Conservation (phyloP, 2,329 filamentous ascomycete genomes). For the Dactylellina sp. region DNA sequence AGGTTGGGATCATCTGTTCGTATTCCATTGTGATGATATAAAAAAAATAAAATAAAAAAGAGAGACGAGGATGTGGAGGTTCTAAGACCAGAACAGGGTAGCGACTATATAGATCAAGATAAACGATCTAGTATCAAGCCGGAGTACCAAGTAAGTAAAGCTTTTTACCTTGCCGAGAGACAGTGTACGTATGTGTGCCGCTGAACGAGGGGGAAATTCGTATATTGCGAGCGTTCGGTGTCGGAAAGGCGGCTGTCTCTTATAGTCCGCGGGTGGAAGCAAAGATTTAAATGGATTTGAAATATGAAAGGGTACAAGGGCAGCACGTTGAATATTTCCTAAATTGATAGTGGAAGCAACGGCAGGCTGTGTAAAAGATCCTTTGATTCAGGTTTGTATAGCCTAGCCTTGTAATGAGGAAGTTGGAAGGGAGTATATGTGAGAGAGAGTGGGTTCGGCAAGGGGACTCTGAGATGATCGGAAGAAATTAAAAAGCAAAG, state of each 20-base stretch:
- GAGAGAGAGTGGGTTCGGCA: slow-evolving; percentile 38
- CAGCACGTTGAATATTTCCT: slow-evolving; percentile 49
- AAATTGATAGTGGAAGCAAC: slow-evolving; percentile 29
- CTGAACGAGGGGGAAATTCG: slow-evolving; percentile 32
- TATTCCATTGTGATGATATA: slow-evolving; percentile 45
- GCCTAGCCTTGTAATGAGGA: slow-evolving; percentile 36
- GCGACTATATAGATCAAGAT: slow-evolving; percentile 34
- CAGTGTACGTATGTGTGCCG: slow-evolving; percentile 40
- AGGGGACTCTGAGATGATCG: slow-evolving; percentile 35
- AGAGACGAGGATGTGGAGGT: slow-evolving; percentile 12
- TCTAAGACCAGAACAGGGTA: slow-evolving; percentile 26
- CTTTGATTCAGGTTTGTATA: slow-evolving; percentile 45
- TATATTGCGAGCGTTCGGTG: slow-evolving; percentile 19
- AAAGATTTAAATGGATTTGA: slow-evolving; percentile 43
- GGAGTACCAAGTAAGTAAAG: slow-evolving; percentile 22
- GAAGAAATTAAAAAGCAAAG: slow-evolving; percentile 50
- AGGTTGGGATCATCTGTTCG: slow-evolving; percentile 35
- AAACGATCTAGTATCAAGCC: slow-evolving; percentile 17
- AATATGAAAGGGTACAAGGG: slow-evolving; percentile 33
- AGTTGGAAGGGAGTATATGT: slow-evolving; percentile 28
- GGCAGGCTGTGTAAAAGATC: slow-evolving; percentile 38
- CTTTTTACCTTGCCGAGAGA: slow-evolving; percentile 36
- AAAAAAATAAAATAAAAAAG: neutral
- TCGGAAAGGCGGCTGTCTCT: slow-evolving; percentile 46
- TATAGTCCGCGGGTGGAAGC: slow-evolving; percentile 45